Base-by-base conservation (phyloP, 345 rosid genomes). In the Iberis pinnata region DNA sequence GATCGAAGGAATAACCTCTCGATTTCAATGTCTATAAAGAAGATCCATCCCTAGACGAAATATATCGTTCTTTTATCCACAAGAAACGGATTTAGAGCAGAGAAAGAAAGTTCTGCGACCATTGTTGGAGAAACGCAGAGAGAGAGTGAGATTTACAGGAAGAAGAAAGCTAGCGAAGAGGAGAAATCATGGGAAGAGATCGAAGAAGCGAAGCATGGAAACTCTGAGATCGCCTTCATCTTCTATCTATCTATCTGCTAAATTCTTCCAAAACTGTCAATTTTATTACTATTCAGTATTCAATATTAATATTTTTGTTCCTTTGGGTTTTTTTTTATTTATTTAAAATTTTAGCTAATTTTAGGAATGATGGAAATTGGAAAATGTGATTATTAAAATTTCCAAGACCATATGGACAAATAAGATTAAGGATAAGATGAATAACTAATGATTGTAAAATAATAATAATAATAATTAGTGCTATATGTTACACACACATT, bases 171-270 rank as follows among this genome's bases (percentile, higher is more conserved):
- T 5, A 16, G 26, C 22, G 17, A 10, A 8, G 19, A 10, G 50
- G n/a, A 26, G 36, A 15, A 27, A 15, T 12, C 8, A 29, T 12
- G 26, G 33, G 17, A 10, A 8, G 19, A 10, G 50, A 51, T 51
- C 35, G 53, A 49, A 29, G 49, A 50, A 60, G 14, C n/a, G 46
- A 7, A 56, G 38, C 66, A 52, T 51, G 45, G 38, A 42, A 33
- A 13, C 33, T 43, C 58, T 51, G 59, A 51, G 59, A 53, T 62
- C 60, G 67, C 60, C 53, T 53, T 62, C 59, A 43, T 43, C 67
- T 26, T 43, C 60, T 43, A 33, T 43, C 60, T 43, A 4, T 43
- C 10, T n/a, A 7, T 29, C 10, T 29, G 10, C 8, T 29, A 6
- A 29, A 22, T 43, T 52, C 42, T 50, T 38, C 43, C 25, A 61